Conservation (phyloP, 176 grass and related monocot species). For the Oryza australiensis region DNA sequence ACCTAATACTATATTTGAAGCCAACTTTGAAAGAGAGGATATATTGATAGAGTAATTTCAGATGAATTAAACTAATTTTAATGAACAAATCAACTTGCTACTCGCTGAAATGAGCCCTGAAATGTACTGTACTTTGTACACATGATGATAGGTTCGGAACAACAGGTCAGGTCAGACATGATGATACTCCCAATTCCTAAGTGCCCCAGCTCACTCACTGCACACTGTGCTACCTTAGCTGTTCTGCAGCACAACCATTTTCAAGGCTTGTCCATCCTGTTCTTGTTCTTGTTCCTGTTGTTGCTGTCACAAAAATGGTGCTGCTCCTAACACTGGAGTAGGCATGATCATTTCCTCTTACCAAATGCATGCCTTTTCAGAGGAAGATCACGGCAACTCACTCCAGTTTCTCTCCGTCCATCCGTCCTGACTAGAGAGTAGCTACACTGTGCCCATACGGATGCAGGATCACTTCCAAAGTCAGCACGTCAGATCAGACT, state of each 20-base stretch:
- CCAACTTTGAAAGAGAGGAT: too few species aligned
- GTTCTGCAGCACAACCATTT: not conserved
- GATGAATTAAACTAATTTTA: too few species aligned
- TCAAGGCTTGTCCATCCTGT: not conserved
- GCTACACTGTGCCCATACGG: not conserved
- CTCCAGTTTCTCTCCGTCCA: constrained; percentile 9
- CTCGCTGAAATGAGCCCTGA: too few species aligned
- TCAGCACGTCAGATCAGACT: constrained; percentile 28
- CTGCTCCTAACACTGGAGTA: not conserved
- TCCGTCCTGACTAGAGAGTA: not conserved
- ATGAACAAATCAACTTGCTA: too few species aligned
- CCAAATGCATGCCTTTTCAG: constrained; percentile 17
- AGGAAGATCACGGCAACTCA: constrained; percentile 27
- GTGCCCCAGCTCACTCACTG: not conserved
- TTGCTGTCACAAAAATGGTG: not conserved
- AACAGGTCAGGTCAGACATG: too few species aligned
- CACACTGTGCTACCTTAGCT: not conserved
- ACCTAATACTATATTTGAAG: too few species aligned
- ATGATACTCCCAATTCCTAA: too few species aligned
- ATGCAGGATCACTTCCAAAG: not conserved
- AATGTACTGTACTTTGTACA: too few species aligned
- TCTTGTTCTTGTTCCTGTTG: not conserved
- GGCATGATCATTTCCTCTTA: not conserved
- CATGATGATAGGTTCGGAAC: too few species aligned
- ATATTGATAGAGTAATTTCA: too few species aligned